phyloP scores from a whole-genome alignment of 2,329 filamentous ascomycete genomes.

The Aspergillus sergii region DNA sequence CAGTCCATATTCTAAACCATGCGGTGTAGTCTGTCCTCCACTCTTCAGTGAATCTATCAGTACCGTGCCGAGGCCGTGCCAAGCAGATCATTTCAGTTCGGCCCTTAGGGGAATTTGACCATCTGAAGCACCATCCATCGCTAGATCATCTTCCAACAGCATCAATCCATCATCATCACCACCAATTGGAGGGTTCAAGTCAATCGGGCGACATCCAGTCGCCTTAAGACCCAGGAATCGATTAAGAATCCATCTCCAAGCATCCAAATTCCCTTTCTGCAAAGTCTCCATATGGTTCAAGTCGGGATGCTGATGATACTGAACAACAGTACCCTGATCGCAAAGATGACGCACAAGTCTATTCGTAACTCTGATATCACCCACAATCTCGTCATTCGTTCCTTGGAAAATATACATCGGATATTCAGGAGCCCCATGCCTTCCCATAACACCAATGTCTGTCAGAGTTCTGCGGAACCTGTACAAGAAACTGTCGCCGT shows the following conservation, averaged over 20 bases:
- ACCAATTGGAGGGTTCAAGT: background rate
- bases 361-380: background rate
- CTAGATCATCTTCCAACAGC: background rate
- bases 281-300: conserved; percentile 2
- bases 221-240: background rate
- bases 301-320: background rate
- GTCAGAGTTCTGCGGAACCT: background rate
- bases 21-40: no score
- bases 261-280: background rate
- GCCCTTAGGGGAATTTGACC: background rate
- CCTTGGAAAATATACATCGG: conserved; percentile 7
- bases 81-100: background rate
- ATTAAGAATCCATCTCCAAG: conserved; percentile 4
- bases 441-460: conserved; percentile 2
- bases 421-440: background rate
- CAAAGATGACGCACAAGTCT: background rate
- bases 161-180: background rate
- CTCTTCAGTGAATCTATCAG: no score
- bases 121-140: background rate
- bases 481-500: conserved; percentile 4
- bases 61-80: no score
- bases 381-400: background rate
- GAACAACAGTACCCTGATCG: background rate
- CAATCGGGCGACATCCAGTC: background rate
- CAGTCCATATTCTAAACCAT: no score